These are phyloP conservation scores for Flaveria linearis DNA, from an alignment of 129 eudicot species.

Conservation along the genomic window DNA sequence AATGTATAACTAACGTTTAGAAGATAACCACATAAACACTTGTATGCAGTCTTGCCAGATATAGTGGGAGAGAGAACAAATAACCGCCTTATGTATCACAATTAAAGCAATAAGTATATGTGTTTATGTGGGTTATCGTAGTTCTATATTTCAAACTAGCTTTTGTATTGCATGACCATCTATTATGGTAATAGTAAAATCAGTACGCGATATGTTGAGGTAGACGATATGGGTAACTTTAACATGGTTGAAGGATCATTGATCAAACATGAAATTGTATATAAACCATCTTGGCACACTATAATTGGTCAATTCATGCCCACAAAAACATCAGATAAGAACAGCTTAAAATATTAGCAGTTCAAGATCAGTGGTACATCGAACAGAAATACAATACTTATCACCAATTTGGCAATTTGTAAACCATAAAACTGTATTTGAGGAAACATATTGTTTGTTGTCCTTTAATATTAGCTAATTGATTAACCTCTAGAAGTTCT, in stretches of 20 bases:
- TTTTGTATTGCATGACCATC: background rate
- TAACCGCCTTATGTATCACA: background rate
- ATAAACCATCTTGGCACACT: background rate
- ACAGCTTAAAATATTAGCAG: background rate
- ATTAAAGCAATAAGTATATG: background rate
- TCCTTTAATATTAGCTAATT: background rate
- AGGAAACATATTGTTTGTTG: background rate
- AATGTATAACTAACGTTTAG: background rate
- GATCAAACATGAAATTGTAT: background rate
- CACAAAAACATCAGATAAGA: background rate
- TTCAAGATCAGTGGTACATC: background rate
- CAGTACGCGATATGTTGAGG: background rate
- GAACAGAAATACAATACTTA: background rate
- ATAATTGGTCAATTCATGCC: conserved; percentile 7
- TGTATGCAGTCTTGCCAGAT: background rate
- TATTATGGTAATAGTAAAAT: background rate
- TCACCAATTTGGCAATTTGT: background rate
- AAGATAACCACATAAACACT: background rate
- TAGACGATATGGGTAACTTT: background rate
- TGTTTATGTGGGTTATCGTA: background rate
- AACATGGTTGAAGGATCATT: background rate
- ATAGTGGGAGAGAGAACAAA: background rate
- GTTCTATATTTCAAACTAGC: background rate
- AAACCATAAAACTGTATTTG: background rate
- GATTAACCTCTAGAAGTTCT: background rate